Conservation (phyloP, 75 land plant species). For the Pseudotsuga menziesii region DNA sequence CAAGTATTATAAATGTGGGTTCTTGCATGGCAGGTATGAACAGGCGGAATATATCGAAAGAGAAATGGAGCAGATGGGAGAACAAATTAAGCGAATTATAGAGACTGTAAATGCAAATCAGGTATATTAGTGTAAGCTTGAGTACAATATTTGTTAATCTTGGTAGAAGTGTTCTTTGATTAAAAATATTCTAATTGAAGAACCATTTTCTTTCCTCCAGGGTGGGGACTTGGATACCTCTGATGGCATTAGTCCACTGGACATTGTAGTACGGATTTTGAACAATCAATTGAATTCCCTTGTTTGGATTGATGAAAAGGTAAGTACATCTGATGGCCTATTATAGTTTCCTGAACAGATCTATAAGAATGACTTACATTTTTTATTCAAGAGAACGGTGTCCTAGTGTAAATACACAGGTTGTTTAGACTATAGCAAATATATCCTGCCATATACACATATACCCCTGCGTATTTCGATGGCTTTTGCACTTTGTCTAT, state of each 20-base stretch:
- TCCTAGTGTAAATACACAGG: no score
- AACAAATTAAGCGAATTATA: constrained; percentile 83
- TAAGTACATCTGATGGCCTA: constrained; percentile 3
- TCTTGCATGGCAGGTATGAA: constrained; percentile 69
- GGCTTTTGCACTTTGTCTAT: no score
- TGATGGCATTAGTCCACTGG: constrained; percentile 82
- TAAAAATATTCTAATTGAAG: not conserved
- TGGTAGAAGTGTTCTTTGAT: not conserved
- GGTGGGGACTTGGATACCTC: constrained; percentile 54
- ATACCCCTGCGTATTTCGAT: no score
- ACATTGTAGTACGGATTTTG: constrained; percentile 75
- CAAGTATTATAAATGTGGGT: no score
- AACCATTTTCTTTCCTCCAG: constrained; percentile 15
- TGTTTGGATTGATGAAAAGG: constrained; percentile 99
- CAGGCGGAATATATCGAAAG: constrained; percentile 88
- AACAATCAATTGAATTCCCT: constrained; percentile 92
- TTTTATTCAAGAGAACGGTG: no score
- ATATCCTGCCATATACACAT: no score
- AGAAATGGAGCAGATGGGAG: constrained; percentile 92
- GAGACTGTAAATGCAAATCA: constrained; percentile 79
- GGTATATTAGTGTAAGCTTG: constrained; percentile 28
- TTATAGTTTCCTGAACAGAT: no score
- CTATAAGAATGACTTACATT: no score
- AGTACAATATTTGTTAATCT: not conserved
- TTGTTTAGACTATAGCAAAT: no score